Evolutionary conservation across 306 rosid species (phyloP).

Genomic region (Lupinus albus): DNA sequence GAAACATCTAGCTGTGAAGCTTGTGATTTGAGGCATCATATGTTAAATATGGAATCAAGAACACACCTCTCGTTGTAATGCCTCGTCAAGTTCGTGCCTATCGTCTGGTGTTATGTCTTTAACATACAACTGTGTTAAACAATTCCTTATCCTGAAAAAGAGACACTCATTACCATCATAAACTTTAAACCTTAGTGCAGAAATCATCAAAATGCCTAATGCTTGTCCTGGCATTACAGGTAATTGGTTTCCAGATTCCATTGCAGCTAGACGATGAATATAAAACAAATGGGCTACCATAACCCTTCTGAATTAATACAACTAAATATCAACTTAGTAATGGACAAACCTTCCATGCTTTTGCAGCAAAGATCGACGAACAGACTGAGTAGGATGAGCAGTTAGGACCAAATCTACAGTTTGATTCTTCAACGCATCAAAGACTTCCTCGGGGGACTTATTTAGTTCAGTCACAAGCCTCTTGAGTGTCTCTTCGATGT

Average conservation of each 20-base stretch:
- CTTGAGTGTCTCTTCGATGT: conserved; percentile 95
- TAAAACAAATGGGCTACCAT: conserved; percentile 1
- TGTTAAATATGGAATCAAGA: conserved; percentile 26
- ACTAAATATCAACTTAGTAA: conserved; percentile 25
- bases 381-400: conserved; percentile 99
- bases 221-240: conserved; percentile 18
- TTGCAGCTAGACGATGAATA: conserved; percentile 10
- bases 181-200: conserved; percentile 19
- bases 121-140: conserved; percentile 85
- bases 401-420: conserved; percentile 95
- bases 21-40: conserved; percentile 1
- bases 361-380: conserved; percentile 94
- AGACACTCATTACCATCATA: conserved; percentile 18
- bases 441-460: conserved; percentile 82
- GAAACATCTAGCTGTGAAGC: background rate
- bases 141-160: conserved; percentile 80
- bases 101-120: conserved; percentile 98
- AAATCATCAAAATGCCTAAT: conserved; percentile 17
- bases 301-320: conserved; percentile 19
- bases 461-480: conserved; percentile 79
- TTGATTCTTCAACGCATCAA: conserved; percentile 95
- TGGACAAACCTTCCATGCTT: conserved; percentile 79
- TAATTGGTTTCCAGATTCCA: conserved; percentile 15
- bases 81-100: conserved; percentile 97
- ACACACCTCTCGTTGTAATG: conserved; percentile 89